Evolutionary conservation across 352 stramenopile genomes (phyloP).

Genomic region (Blastocystis sp.): DNA sequence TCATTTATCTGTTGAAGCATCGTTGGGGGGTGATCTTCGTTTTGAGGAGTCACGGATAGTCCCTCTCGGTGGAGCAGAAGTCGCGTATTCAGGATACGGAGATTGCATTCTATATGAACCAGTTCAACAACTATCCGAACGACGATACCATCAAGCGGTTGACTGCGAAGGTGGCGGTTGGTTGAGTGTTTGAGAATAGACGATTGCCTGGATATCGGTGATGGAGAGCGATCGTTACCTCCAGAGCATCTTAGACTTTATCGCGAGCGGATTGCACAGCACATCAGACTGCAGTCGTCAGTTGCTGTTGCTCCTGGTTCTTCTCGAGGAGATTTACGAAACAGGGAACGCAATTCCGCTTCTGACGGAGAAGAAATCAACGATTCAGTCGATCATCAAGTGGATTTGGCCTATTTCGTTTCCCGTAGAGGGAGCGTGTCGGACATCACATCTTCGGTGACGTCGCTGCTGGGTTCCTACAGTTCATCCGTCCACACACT

Average conservation of each 20-base stretch:
- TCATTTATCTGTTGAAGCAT: conserved; percentile 53
- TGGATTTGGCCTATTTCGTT: not conserved
- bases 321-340: conserved; percentile 48
- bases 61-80: not conserved
- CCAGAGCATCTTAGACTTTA: conserved; percentile 1
- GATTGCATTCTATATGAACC: conserved; percentile 46
- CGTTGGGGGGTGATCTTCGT: not conserved
- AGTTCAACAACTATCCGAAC: not conserved
- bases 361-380: conserved; percentile 30
- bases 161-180: not conserved
- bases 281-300: not conserved
- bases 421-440: not conserved
- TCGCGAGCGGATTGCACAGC: conserved; percentile 11
- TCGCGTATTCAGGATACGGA: conserved; percentile 41
- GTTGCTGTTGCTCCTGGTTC: conserved; percentile 23
- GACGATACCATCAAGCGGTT: conserved; percentile 44
- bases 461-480: not conserved
- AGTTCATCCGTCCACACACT: not conserved
- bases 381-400: conserved; percentile 10
- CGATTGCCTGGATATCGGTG: conserved; percentile 42
- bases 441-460: conserved; percentile 13
- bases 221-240: conserved; percentile 29
- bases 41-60: not conserved
- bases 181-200: not conserved
- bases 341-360: conserved; percentile 30